Percentiles rank a stretch among this genome's conserved stretches.
phyloP scores from a whole-genome alignment of 306 rosid genomes.

The Senna tora region DNA sequence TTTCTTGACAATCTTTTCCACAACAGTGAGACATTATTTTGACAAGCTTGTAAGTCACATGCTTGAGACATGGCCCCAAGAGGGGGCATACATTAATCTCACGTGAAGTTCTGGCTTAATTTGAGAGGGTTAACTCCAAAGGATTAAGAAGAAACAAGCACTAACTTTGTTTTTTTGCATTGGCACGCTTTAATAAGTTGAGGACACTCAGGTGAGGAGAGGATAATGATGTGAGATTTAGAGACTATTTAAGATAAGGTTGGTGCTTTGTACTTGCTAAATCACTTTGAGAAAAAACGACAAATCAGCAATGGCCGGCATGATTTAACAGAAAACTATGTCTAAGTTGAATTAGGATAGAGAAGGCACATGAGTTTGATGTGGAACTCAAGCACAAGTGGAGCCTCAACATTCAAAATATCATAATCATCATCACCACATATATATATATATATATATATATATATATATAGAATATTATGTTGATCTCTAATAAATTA shows the following conservation, averaged over 20 bases:
- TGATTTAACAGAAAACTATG: conserved; percentile 48
- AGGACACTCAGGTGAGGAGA: conserved; percentile 33
- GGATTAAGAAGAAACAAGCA: conserved; percentile 27
- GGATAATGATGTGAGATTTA: conserved; percentile 54
- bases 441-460: background rate
- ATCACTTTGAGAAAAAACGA: conserved; percentile 42
- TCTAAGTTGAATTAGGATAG: conserved; percentile 48
- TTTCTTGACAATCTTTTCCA: conserved; percentile 48
- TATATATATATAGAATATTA: background rate
- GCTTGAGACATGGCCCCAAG: conserved; percentile 41
- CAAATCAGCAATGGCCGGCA: conserved; percentile 72
- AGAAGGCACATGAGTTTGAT: conserved; percentile 56
- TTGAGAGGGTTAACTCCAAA: conserved; percentile 27
- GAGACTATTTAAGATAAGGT: conserved; percentile 50
- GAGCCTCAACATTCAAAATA: conserved; percentile 42
- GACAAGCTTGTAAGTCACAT: conserved; percentile 52
- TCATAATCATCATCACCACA: too few species aligned
- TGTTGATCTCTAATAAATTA: conserved; percentile 32
- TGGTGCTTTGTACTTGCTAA: conserved; percentile 57
- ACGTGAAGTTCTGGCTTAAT: conserved; percentile 49
- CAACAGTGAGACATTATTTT: conserved; percentile 58
- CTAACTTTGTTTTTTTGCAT: background rate
- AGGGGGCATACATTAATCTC: conserved; percentile 34
- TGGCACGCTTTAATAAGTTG: conserved; percentile 32
- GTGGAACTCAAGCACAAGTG: conserved; percentile 57